Base-by-base conservation (phyloP, 208 protist species). In the Phytomonas francai region DNA sequence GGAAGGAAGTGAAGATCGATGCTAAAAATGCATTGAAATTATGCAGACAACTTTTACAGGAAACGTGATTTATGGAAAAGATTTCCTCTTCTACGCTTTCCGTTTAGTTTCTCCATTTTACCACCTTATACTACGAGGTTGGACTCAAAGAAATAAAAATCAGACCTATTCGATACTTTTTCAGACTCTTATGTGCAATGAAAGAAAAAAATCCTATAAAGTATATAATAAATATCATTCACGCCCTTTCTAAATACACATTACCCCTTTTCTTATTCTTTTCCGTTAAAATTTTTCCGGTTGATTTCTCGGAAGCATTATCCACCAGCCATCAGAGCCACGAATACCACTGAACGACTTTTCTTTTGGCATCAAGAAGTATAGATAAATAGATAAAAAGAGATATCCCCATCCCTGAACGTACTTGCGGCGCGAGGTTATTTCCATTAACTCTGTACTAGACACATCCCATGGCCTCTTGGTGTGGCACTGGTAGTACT, bases 291-390 rank as follows among this genome's bases (percentile, higher is more conserved):
- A 95, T 69, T 90, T 79, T 74, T 95, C 87, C 19, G 90, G 90
- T 63, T 87, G 81, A 75, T 84, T 85, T 74, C 91, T 95, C 32
- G 90, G 90, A 63, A 95, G 73, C 77, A 93, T 76, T 19, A 95
- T 70, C 78, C 79, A 95, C 76, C 82, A 76, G 30, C 90, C 90
- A 72, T 95, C 90, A 36, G 90, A 82, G 69, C 90, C 90, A 56
- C 76, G 78, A 67, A 92, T 68, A 39, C 90, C 90, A 33, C 84
- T 85, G 86, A 78, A 95, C 2, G 84, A 92, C 84, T 95, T 95
- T 81, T 95, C 90, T 81, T 95, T 95, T 14, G 90, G 90, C 85
- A 95, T 87, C 61, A 95, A 72, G 75, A 93, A 93, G 84, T 93
- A 93, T 29, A 92, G 63, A 76, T 84, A 92, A 28, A 93, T 76